A percentile compares a stretch with the other conserved stretches of the same genome.
phyloP scores from a whole-genome alignment of 106 monocot species.

The Acorus calamus region DNA sequence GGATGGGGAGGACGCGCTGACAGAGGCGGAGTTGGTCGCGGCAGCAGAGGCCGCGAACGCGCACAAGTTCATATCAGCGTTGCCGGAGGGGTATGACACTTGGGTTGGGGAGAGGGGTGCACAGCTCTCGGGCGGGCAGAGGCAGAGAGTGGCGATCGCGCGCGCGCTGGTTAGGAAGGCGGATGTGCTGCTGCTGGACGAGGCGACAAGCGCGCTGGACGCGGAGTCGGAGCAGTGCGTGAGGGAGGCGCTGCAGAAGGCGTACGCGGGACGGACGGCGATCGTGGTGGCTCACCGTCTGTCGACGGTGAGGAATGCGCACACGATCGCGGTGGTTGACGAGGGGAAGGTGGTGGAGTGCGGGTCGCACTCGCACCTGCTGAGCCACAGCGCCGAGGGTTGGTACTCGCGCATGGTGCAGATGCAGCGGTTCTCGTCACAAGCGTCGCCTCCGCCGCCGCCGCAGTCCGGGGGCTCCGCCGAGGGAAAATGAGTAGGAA shows the following conservation, averaged over 20 bases:
- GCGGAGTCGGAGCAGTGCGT: conserved; percentile 79
- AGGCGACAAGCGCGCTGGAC: conserved; percentile 91
- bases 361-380: conserved; percentile 80
- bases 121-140: conserved; percentile 83
- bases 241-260: conserved; percentile 62
- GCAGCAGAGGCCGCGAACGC: conserved; percentile 74
- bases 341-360: conserved; percentile 96
- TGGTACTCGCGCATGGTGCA: conserved; percentile 87
- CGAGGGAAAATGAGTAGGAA: too few species aligned
- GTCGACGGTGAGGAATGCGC: conserved; percentile 60
- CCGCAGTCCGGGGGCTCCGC: too few species aligned
- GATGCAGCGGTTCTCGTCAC: conserved; percentile 44
- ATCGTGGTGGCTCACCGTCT: conserved; percentile 84
- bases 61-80: conserved; percentile 75
- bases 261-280: conserved; percentile 41
- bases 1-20: conserved; percentile 19
- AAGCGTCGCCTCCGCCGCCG: too few species aligned
- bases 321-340: conserved; percentile 80
- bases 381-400: conserved; percentile 65
- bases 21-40: conserved; percentile 80
- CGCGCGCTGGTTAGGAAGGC: conserved; percentile 67
- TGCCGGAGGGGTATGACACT: conserved; percentile 83
- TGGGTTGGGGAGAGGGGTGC: conserved; percentile 78
- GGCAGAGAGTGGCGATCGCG: conserved; percentile 82
- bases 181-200: conserved; percentile 66